Evolutionary conservation across 192 early-diverging fungal species (phyloP).

Genomic region (Coemansia sp.): DNA sequence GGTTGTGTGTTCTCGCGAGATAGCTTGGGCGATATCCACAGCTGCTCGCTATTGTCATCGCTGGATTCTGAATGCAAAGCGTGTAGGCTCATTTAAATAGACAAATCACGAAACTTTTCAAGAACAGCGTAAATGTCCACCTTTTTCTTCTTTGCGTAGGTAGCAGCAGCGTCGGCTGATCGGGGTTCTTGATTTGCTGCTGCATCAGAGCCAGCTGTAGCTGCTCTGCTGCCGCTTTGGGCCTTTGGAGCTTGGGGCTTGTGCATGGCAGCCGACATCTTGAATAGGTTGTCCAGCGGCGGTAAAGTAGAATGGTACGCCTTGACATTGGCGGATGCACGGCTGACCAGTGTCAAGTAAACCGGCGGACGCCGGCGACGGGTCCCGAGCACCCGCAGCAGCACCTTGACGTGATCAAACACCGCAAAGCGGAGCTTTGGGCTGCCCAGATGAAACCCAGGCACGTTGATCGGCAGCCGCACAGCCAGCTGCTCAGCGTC

Average conservation of each 20-base stretch:
- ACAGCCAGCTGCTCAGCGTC: constrained; percentile 29
- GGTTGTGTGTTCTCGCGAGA: constrained; percentile 20
- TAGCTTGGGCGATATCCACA: constrained; percentile 48
- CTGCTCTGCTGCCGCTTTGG: no score
- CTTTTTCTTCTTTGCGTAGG: constrained; percentile 1
- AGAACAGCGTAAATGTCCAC: constrained; percentile 47
- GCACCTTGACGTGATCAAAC: constrained; percentile 66
- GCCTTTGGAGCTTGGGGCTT: background rate
- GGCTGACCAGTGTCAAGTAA: constrained; percentile 63
- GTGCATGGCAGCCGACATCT: constrained; percentile 13
- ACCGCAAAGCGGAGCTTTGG: constrained; percentile 53
- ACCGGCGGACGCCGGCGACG: constrained; percentile 62
- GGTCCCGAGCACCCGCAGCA: constrained; percentile 58
- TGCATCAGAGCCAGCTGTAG: background rate
- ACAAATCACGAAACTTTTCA: constrained; percentile 51
- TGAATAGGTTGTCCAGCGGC: constrained; percentile 25
- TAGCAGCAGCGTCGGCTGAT: background rate
- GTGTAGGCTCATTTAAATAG: background rate
- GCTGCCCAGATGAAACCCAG: constrained; percentile 32
- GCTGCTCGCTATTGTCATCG: constrained; percentile 38
- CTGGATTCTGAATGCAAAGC: constrained; percentile 9
- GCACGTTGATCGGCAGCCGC: constrained; percentile 28
- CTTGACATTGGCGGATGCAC: constrained; percentile 8
- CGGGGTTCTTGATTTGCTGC: background rate
- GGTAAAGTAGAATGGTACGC: constrained; percentile 26